phyloP scores from a whole-genome alignment of 768 basidiomycete species.

The Trametes villosa region DNA sequence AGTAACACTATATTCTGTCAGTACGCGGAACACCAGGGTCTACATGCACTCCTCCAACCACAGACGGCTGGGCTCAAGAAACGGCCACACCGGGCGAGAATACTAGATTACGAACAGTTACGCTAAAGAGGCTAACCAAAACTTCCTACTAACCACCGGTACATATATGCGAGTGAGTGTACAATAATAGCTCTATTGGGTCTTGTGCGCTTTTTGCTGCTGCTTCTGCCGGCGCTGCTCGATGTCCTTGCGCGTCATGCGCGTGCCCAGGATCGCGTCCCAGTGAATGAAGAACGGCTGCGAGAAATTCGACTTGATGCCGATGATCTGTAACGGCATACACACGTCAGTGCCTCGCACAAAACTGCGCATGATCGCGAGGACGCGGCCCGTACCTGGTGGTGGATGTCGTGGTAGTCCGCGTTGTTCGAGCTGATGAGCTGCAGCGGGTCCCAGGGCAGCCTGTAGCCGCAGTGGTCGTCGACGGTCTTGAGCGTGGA shows the following conservation, averaged over 20 bases:
- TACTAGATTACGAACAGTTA: background rate
- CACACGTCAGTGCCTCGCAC: background rate
- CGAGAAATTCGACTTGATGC: constrained; percentile 94
- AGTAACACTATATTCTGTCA: no score
- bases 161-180: background rate
- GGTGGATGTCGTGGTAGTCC: constrained; percentile 98
- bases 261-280: constrained; percentile 85
- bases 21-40: background rate
- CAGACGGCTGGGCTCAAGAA: no score
- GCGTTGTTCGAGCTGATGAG: constrained; percentile 86
- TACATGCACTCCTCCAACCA: background rate
- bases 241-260: constrained; percentile 75
- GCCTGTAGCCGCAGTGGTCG: constrained; percentile 89
- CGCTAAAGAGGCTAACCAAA: background rate
- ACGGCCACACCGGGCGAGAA: no score
- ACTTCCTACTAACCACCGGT: background rate
- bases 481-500: constrained; percentile 93
- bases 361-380: background rate
- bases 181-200: constrained; percentile 23
- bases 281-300: constrained; percentile 98
- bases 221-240: constrained; percentile 45
- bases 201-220: constrained; percentile 18
- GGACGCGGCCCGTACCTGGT: constrained; percentile 60
- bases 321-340: constrained; percentile 53
- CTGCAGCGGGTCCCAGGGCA: constrained; percentile 94